Conservation (phyloP, 768 basidiomycete genomes). For the Chalciporus pseudorubinellus region DNA sequence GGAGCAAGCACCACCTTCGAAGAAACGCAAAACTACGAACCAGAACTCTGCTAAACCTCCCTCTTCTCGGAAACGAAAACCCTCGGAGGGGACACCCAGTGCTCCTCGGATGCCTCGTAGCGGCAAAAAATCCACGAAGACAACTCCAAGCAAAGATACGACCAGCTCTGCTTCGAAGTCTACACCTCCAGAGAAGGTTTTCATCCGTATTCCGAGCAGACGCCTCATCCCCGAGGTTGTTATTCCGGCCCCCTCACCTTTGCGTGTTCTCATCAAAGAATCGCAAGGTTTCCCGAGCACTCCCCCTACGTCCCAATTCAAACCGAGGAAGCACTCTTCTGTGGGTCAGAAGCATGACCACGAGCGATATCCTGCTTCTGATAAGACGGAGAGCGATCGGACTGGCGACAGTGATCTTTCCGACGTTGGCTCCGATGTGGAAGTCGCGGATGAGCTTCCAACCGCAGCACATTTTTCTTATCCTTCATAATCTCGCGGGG, state of each 20-base stretch:
- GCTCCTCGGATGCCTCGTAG: conserved; percentile 34
- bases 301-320: conserved; percentile 21
- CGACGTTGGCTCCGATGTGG: conserved; percentile 23
- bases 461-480: conserved; percentile 2
- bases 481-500: conserved; percentile 15
- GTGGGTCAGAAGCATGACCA: conserved; percentile 14
- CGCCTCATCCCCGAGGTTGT: conserved; percentile 20
- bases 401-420: conserved; percentile 25
- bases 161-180: conserved; percentile 19
- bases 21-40: conserved; percentile 23
- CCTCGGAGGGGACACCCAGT: conserved; percentile 21
- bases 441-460: conserved; percentile 28
- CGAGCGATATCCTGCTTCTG: conserved; percentile 25
- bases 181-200: conserved; percentile 22
- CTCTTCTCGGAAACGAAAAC: conserved; percentile 22
- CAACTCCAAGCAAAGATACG: conserved; percentile 16
- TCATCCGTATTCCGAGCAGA: conserved; percentile 24
- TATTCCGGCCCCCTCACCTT: conserved; percentile 11
- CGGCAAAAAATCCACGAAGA: conserved; percentile 10
- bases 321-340: conserved; percentile 20
- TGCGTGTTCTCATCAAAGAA: conserved; percentile 13
- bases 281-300: conserved; percentile 15
- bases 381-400: conserved; percentile 16
- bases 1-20: conserved; percentile 19
- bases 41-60: conserved; percentile 11